These are phyloP conservation scores for Aspergillus nidulans DNA, from an alignment of 495 filamentous ascomycete genomes.

Conservation along the genomic window DNA sequence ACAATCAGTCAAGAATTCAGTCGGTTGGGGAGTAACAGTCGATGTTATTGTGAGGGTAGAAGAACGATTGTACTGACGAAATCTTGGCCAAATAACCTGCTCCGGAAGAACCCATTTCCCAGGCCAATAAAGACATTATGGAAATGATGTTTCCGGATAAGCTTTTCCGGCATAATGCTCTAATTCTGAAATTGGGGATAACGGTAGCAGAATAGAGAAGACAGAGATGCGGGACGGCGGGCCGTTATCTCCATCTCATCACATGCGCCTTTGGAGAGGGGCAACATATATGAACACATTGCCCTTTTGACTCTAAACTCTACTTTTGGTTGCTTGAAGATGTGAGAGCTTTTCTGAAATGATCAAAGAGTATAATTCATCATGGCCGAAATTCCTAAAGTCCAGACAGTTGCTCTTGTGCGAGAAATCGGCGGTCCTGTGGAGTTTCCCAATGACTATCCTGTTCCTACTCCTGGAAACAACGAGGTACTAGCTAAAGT, in stretches of 20 bases:
- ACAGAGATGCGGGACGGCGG: not conserved
- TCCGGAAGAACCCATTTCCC: too few relatives aligned
- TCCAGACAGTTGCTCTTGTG: slow-evolving; percentile 45
- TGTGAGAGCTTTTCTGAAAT: not conserved
- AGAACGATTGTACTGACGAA: too few relatives aligned
- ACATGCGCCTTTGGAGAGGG: not conserved
- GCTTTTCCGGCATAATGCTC: not conserved
- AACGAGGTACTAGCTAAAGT: slow-evolving; percentile 50
- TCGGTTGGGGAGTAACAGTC: too few relatives aligned
- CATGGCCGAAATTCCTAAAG: slow-evolving; percentile 28
- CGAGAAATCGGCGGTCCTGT: slow-evolving; percentile 39
- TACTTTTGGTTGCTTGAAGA: not conserved
- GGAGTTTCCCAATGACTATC: slow-evolving; percentile 43
- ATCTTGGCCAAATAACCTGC: too few relatives aligned
- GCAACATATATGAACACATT: not conserved
- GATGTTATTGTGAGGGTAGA: too few relatives aligned
- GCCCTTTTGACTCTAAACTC: not conserved
- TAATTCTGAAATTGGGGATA: not conserved
- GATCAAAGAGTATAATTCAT: not conserved
- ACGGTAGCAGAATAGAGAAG: not conserved
- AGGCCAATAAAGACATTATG: too few relatives aligned
- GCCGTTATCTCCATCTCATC: not conserved
- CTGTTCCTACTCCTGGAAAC: slow-evolving; percentile 36
- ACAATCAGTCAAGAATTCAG: too few relatives aligned
- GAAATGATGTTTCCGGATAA: not conserved